A percentile compares a stretch with the other conserved stretches of the same genome.
Evolutionary conservation across 1,284 basidiomycete genomes (phyloP).

Genomic region (Irpex sp.): DNA sequence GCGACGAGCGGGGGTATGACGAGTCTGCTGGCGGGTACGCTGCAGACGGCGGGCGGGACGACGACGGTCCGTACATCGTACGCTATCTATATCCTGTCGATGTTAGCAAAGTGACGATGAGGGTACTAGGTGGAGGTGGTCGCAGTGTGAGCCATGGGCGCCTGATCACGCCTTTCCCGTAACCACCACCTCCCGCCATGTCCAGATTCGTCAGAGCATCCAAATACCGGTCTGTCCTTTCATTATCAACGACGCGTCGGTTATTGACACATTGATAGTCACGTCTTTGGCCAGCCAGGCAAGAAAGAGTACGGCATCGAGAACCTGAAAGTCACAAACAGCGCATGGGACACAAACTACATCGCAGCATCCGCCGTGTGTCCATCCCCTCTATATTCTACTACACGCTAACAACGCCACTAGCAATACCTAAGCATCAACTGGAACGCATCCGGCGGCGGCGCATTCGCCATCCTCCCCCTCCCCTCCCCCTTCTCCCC

Average conservation of each 20-base stretch:
- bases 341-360: conserved; percentile 96
- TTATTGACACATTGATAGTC: conserved; percentile 43
- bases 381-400: conserved; percentile 12
- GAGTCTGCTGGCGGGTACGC: not conserved
- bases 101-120: too few species aligned
- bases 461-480: conserved; percentile 92
- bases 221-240: conserved; percentile 61
- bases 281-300: conserved; percentile 84
- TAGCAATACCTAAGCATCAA: conserved; percentile 88
- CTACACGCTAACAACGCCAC: not conserved
- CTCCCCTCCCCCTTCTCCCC: conserved; percentile 71
- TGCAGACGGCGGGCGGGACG: conserved; percentile 10
- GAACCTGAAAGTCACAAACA: conserved; percentile 87
- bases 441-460: conserved; percentile 95
- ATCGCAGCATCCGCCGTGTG: conserved; percentile 82
- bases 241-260: not conserved
- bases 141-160: not conserved
- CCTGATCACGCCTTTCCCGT: not conserved
- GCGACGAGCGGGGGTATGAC: not conserved
- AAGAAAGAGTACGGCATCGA: conserved; percentile 87
- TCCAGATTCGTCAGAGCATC: conserved; percentile 71
- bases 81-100: too few species aligned
- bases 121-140: too few species aligned
- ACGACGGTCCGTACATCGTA: conserved; percentile 8
- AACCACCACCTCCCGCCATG: conserved; percentile 33